These are phyloP conservation scores for Ceratocystis smalleyi DNA, from an alignment of 2,329 filamentous ascomycete species.

Conservation along the genomic window DNA sequence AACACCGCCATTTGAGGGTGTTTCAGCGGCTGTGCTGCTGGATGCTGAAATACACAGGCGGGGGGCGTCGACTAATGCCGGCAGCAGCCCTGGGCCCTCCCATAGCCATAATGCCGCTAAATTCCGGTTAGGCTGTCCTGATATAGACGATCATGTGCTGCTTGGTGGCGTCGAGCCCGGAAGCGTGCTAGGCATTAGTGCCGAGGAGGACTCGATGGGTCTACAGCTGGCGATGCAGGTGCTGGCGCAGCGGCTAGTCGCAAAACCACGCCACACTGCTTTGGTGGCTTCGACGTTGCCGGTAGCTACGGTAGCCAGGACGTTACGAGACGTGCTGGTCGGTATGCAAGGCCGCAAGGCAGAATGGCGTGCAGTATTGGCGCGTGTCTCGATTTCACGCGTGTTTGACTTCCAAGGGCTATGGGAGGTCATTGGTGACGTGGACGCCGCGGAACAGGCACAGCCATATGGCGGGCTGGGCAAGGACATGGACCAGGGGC, in stretches of 20 bases:
- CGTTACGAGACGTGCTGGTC: conserved; percentile 24
- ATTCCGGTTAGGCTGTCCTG: conserved; percentile 28
- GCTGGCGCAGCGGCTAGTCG: not conserved
- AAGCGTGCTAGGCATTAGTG: conserved; percentile 37
- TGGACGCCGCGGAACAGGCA: not conserved
- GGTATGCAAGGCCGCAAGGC: conserved; percentile 18
- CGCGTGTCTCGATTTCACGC: conserved; percentile 37
- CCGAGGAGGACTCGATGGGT: conserved; percentile 35
- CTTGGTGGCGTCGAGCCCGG: conserved; percentile 35
- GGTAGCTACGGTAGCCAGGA: conserved; percentile 26
- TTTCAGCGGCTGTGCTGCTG: conserved; percentile 31
- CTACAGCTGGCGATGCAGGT: conserved; percentile 21
- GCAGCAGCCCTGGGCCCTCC: conserved; percentile 22
- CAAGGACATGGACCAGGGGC: not conserved
- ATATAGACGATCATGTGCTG: conserved; percentile 35
- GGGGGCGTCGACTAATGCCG: conserved; percentile 20
- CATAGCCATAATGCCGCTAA: conserved; percentile 19
- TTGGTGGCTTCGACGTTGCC: conserved; percentile 37
- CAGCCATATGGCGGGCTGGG: not conserved
- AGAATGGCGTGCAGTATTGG: conserved; percentile 27
- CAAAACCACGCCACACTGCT: conserved; percentile 20
- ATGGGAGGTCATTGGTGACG: conserved; percentile 39
- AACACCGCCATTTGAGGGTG: conserved; percentile 23
- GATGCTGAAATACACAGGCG: conserved; percentile 28
- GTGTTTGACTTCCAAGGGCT: conserved; percentile 45